Base-by-base conservation (phyloP, 495 filamentous ascomycete genomes). In the Penicillium daleae region DNA sequence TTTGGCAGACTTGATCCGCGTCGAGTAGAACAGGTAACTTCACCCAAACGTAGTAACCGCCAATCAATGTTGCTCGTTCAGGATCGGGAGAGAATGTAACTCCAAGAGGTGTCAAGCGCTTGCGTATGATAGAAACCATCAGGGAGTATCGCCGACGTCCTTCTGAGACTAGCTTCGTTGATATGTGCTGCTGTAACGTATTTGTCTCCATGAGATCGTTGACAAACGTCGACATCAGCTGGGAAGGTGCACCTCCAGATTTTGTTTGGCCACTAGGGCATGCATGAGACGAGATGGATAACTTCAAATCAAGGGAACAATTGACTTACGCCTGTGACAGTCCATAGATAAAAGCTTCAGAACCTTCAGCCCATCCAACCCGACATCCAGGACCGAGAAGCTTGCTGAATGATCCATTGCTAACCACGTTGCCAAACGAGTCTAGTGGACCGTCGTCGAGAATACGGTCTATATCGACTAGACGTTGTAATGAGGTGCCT, bases 331-430 rank as follows among this genome's bases (percentile, higher is more conserved):
- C 73, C 67, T 86, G 80, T 12, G 83, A 79, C 10, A 90, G 66
- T 0, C 86, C 88, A 60, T 76, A 69, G 0, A 83, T 80, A 52
- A 91, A 82, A 24, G 80, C 83, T 1, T 76, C 62, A 0, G 85
- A 83, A 21, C 75, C 86, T 67, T 93, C 89, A 1, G 84, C 82
- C 90, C 90, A 93, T 2, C 90, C 90, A 6, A 85, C 87, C 22
- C 90, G 72, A 32, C 87, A 65, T 0, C 90, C 90, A 0, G 90
- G 90, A 0, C 80, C 87, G 9, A 85, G 74, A 15, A 93, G 81
- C 71, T 93, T 93, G 46, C 80, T 85, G 72, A 93, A 93, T 1
- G 81, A 85, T 13, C 85, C 89, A 72, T 93, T 93, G 62, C 82
- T 86, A n/a, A 89, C 72, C 0, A 82, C 82, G 68, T 92, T 86